A percentile compares a stretch with the other conserved stretches of the same genome.
phyloP scores from a whole-genome alignment of 768 basidiomycete species.

The Hysterangium stoloniferum region DNA sequence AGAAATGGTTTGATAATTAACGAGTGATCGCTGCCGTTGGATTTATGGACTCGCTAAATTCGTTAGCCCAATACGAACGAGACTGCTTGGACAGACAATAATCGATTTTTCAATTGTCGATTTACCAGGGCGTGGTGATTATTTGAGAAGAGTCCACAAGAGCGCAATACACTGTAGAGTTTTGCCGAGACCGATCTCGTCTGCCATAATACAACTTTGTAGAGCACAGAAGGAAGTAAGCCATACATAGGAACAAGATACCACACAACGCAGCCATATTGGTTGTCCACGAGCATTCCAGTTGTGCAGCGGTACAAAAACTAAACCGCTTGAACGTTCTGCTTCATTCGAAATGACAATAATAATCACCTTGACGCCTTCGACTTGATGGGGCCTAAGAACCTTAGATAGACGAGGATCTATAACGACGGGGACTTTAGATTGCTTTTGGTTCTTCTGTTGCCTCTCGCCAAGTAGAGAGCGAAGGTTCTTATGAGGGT shows the following conservation, averaged over 20 bases:
- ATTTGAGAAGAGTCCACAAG: conserved; percentile 91
- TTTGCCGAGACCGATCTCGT: conserved; percentile 98
- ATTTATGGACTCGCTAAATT: conserved; percentile 54
- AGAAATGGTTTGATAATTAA: not conserved
- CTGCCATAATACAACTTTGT: conserved; percentile 98
- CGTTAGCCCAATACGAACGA: conserved; percentile 98
- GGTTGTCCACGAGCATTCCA: conserved; percentile 85
- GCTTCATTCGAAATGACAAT: conserved; percentile 4
- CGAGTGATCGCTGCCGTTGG: not conserved
- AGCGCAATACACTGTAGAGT: conserved; percentile 95
- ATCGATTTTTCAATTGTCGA: conserved; percentile 94
- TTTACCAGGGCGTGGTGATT: conserved; percentile 84
- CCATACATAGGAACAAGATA: not conserved
- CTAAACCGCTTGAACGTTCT: conserved; percentile 31
- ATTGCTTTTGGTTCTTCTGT: conserved; percentile 52
- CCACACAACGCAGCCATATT: conserved; percentile 34
- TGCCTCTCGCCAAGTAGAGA: conserved; percentile 65
- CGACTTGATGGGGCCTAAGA: conserved; percentile 93
- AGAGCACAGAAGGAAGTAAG: not conserved
- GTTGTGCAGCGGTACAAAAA: conserved; percentile 95
- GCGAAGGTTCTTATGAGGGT: conserved; percentile 89
- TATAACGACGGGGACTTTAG: conserved; percentile 94
- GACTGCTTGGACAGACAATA: conserved; percentile 92
- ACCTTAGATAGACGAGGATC: conserved; percentile 84
- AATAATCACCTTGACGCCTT: conserved; percentile 81